Conservation (phyloP, 768 basidiomycete species). For the Cyclocybe aegerita region DNA sequence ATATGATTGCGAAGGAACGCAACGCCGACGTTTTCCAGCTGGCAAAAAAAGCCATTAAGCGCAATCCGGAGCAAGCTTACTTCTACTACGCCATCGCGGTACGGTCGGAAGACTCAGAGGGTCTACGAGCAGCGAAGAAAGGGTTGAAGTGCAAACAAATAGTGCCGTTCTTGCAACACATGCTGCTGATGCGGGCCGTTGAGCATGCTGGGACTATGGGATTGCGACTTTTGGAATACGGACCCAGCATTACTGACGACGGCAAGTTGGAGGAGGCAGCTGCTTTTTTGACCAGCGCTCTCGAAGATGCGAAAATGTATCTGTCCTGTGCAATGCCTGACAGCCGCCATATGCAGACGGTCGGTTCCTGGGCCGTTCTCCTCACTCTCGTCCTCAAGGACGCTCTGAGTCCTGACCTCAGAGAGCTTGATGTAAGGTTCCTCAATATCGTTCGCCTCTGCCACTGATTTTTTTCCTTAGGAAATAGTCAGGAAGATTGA, state of each 20-base stretch:
- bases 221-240: conserved; percentile 44
- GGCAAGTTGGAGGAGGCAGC: conserved; percentile 58
- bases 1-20: conserved; percentile 45
- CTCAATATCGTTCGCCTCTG: no score
- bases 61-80: conserved; percentile 60
- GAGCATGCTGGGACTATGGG: conserved; percentile 62
- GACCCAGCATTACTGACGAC: conserved; percentile 33
- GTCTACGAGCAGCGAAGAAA: conserved; percentile 63
- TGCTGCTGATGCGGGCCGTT: conserved; percentile 60
- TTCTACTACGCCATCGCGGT: conserved; percentile 64
- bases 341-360: conserved; percentile 52
- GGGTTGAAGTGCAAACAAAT: conserved; percentile 56
- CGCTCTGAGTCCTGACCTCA: no score
- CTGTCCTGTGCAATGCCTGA: conserved; percentile 60
- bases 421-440: no score
- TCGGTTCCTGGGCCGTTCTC: no score
- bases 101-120: conserved; percentile 44
- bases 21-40: conserved; percentile 46
- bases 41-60: conserved; percentile 47
- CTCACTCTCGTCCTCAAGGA: no score
- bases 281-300: conserved; percentile 57
- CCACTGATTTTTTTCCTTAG: no score
- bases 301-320: conserved; percentile 60
- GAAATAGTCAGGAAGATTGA: no score
- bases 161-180: conserved; percentile 55